Evolutionary conservation across 306 rosid species (phyloP).

Genomic region (Quercus cerris): DNA sequence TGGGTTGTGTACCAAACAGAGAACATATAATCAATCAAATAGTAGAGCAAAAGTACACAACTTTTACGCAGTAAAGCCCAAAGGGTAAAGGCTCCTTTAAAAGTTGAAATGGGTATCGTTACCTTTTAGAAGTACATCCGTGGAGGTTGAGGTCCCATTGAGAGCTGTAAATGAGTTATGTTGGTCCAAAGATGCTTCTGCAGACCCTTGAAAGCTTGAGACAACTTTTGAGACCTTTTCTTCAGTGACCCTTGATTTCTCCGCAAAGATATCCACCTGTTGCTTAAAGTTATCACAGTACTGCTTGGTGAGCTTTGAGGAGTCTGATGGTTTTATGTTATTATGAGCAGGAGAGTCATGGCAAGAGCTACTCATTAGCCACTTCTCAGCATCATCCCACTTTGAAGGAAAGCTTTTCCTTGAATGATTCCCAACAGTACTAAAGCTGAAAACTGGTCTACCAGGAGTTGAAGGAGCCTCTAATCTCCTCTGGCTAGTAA

Average conservation of each 20-base stretch:
- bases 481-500: constrained; percentile 41
- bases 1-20: neutral
- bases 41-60: constrained; percentile 10
- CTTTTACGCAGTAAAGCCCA: neutral
- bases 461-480: constrained; percentile 93
- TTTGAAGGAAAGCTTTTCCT: constrained; percentile 87
- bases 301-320: constrained; percentile 44
- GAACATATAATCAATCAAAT: neutral
- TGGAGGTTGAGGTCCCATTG: constrained; percentile 48
- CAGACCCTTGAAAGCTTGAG: constrained; percentile 43
- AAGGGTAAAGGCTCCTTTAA: constrained; percentile 21
- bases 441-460: constrained; percentile 81
- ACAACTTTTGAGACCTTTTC: constrained; percentile 58
- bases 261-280: constrained; percentile 54
- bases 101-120: constrained; percentile 30
- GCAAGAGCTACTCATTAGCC: constrained; percentile 82
- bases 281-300: constrained; percentile 44
- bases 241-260: constrained; percentile 59
- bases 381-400: constrained; percentile 99
- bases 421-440: constrained; percentile 44
- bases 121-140: constrained; percentile 83
- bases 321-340: constrained; percentile 40
- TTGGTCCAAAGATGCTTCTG: constrained; percentile 42
- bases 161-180: constrained; percentile 36
- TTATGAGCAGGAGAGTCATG: constrained; percentile 84